Base-by-base conservation (phyloP, 2,329 filamentous ascomycete species). In the Cyphellophora europaea region DNA sequence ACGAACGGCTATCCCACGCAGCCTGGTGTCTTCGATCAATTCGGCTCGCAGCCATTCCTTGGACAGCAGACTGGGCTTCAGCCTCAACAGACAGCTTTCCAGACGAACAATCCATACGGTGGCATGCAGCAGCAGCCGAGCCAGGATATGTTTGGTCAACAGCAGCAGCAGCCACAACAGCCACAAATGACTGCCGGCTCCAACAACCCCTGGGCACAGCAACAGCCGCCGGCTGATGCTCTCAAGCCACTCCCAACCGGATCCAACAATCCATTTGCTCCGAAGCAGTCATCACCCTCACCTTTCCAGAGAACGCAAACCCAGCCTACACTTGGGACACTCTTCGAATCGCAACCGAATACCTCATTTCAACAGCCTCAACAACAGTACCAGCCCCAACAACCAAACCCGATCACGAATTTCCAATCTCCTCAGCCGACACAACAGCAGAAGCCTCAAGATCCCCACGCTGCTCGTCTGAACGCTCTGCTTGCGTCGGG, bases 181-280 rank as follows among this genome's bases (percentile, higher is more conserved):
- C 63, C 61, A 30, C 68, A 74, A 13, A 67, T 79, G 13, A 80
- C 85, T 43, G 69, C 88, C 15, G 88, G 87, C 21, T 93, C 77
- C 58, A 93, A 96, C 65, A 98, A 98, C 57, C 91, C 91, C 1
- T 98, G 89, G 85, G 82, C 85, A 15, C 72, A 67, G 49, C 68
- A 63, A 42, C 72, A 72, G 44, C 67, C 74, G 40, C 66, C 77
- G n/a, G 53, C 58, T 33, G 72, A 82, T 34, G 62, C 79, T 2
- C 62, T 95, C 44, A 79, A 82, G 54, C 82, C 87, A 4, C 82
- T 86, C 54, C 81, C 84, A 3, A 98, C 91, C 3, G 91, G 91
- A 31, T 96, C 91, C 11, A 98, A 98, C 67, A 98, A 98, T 56
- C 91, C 91, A 2, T 98, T 98, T 54, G 89, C 91, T 16, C 47